A percentile compares a stretch with the other conserved stretches of the same genome.
phyloP scores from a whole-genome alignment of 768 basidiomycete species.

The Lactifluus echinatus region DNA sequence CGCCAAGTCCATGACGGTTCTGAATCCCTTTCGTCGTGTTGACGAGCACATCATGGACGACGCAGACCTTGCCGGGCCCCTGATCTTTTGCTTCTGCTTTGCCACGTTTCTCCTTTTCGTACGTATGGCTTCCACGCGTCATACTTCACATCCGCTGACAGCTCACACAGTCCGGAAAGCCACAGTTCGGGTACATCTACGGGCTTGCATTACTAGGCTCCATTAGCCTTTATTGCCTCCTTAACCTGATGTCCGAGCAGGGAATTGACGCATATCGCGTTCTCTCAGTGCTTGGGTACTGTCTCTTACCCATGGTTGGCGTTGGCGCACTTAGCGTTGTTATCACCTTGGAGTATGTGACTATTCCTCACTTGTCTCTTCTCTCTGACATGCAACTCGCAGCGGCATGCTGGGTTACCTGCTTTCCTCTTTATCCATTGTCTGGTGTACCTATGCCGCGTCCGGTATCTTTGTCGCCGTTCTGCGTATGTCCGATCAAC shows the following conservation, averaged over 20 bases:
- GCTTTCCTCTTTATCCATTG: conserved; percentile 69
- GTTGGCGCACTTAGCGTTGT: conserved; percentile 84
- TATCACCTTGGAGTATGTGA: conserved; percentile 76
- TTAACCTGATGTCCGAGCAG: conserved; percentile 94
- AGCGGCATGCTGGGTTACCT: conserved; percentile 84
- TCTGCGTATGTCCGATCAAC: conserved; percentile 90
- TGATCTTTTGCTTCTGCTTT: conserved; percentile 93
- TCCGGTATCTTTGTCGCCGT: conserved; percentile 95
- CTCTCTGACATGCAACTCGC: conserved; percentile 8
- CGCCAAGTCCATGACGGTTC: conserved; percentile 87
- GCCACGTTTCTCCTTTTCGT: conserved; percentile 89
- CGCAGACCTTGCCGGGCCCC: conserved; percentile 92
- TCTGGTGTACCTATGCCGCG: conserved; percentile 97
- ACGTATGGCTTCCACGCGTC: conserved; percentile 28
- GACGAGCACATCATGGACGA: conserved; percentile 98
- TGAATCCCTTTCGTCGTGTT: conserved; percentile 80
- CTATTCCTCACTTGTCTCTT: conserved; percentile 5
- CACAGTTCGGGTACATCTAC: conserved; percentile 98
- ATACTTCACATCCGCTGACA: not conserved
- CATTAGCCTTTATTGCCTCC: conserved; percentile 82
- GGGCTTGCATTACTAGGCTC: conserved; percentile 95
- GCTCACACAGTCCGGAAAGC: conserved; percentile 84
- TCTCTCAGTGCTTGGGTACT: conserved; percentile 93
- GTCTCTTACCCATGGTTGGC: conserved; percentile 93
- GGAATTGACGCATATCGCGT: conserved; percentile 94